A percentile compares a stretch with the other conserved stretches of the same genome.
Conservation (phyloP, 495 filamentous ascomycete species). For the Aspergillus nanangensis region DNA sequence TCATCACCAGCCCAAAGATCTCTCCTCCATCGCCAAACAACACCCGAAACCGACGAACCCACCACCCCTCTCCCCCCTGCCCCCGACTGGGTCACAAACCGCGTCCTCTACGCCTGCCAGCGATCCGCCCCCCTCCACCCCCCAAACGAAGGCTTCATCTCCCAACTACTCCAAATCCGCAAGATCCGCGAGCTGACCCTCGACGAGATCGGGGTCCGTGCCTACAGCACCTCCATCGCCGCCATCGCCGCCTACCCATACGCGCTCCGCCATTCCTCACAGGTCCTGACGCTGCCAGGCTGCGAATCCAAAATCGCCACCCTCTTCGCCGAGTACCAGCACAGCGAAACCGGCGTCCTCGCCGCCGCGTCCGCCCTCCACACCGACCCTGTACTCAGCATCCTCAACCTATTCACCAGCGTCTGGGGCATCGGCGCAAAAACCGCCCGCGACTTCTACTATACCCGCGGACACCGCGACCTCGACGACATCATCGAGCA, state of each 20-base stretch:
- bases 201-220: slow-evolving; percentile 77
- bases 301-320: slow-evolving; percentile 77
- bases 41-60: slow-evolving; percentile 64
- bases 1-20: too few species aligned
- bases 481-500: slow-evolving; percentile 82
- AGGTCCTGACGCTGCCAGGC: slow-evolving; percentile 71
- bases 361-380: slow-evolving; percentile 61
- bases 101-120: slow-evolving; percentile 74
- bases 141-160: slow-evolving; percentile 61
- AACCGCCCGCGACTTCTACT: slow-evolving; percentile 82
- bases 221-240: slow-evolving; percentile 85
- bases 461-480: slow-evolving; percentile 64
- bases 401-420: slow-evolving; percentile 64
- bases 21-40: slow-evolving; percentile 58
- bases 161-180: slow-evolving; percentile 69
- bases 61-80: slow-evolving; percentile 41
- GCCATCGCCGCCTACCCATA: slow-evolving; percentile 79
- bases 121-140: slow-evolving; percentile 74
- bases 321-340: slow-evolving; percentile 73
- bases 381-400: slow-evolving; percentile 55
- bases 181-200: slow-evolving; percentile 62
- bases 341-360: slow-evolving; percentile 49
- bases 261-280: slow-evolving; percentile 43
- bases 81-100: slow-evolving; percentile 65
- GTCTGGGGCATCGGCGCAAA: slow-evolving; percentile 90